Evolutionary conservation across 441 rosid species (phyloP), one percentile per base, ranked within the genome.

Genomic region (Geranium incanum): DNA sequence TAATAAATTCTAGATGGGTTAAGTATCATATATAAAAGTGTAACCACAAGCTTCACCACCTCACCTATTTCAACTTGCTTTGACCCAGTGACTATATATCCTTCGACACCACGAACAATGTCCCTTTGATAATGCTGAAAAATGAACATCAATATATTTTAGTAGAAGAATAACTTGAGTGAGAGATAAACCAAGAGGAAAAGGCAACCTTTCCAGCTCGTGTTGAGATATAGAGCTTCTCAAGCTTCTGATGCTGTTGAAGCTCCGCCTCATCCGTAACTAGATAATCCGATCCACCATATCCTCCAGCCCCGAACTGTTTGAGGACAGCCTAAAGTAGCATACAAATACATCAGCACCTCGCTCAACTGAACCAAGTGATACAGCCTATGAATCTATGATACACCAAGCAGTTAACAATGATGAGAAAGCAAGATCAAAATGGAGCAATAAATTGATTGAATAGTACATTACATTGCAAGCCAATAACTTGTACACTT

Each of bases 11-110:
- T 69, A 9, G 21, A 41, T 21, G 15, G 33, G 33, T 28, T 1
- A 57, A 57, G 63, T 21, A 57, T 57, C 1, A 43, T 8, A 8
- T 43, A 43, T 43, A 43, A 18, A 43, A 50, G 5, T 12, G 57
- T 64, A n/a, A 69, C 50, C 50, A 37, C 18, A 70, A 70, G 66
- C 71, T 23, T 59, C 71, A 70, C 68, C 11, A 68, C 74, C 77
- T 81, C 66, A 87, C 98, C 98, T 78, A 93, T 91, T 77, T 93
- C 97, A 74, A 93, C 93, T 83, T 89, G 96, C 77, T 91, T 93
- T 60, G 96, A 84, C 69, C 98, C 95, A 13, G 87, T 86, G 67
- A 88, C 88, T 39, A 91, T 85, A 79, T 87, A 84, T 62, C 97
- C 98, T 86, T 91, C 95, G 5, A 89, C 94, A 15, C 97, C 92